Percentiles rank a stretch among this genome's conserved stretches.
Evolutionary conservation across 768 basidiomycete genomes (phyloP).

Genomic region (Pleurotus tuoliensis): DNA sequence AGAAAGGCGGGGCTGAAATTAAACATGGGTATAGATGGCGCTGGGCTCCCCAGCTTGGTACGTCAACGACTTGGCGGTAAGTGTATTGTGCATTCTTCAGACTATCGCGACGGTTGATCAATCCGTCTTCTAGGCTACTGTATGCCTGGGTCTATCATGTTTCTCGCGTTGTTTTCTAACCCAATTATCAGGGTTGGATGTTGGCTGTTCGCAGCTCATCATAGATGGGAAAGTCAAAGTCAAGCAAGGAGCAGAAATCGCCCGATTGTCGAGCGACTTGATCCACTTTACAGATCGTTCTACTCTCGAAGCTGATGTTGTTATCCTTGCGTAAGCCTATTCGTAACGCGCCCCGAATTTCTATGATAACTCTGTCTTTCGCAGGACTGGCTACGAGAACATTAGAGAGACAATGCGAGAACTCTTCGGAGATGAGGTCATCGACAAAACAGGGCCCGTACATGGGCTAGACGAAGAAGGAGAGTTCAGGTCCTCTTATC

Average conservation of each 20-base stretch:
- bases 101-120: too few species aligned
- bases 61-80: constrained; percentile 29
- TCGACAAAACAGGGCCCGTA: constrained; percentile 23
- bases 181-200: constrained; percentile 29
- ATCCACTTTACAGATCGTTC: constrained; percentile 35
- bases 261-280: constrained; percentile 26
- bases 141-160: not conserved
- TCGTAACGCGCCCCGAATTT: constrained; percentile 1
- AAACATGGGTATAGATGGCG: constrained; percentile 28
- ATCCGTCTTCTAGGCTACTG: constrained; percentile 12
- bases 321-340: constrained; percentile 37
- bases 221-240: constrained; percentile 53
- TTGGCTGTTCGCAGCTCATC: constrained; percentile 49
- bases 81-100: not conserved
- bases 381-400: constrained; percentile 23
- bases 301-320: constrained; percentile 37
- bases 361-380: not conserved
- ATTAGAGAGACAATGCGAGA: constrained; percentile 26
- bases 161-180: not conserved
- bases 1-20: constrained; percentile 31
- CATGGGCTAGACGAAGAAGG: constrained; percentile 40
- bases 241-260: constrained; percentile 47
- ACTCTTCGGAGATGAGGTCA: constrained; percentile 31
- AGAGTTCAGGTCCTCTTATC: constrained; percentile 31
- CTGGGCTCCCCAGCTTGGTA: constrained; percentile 23